Conservation (phyloP, 805 yeast species). For the Metschnikowia kofuensis region DNA sequence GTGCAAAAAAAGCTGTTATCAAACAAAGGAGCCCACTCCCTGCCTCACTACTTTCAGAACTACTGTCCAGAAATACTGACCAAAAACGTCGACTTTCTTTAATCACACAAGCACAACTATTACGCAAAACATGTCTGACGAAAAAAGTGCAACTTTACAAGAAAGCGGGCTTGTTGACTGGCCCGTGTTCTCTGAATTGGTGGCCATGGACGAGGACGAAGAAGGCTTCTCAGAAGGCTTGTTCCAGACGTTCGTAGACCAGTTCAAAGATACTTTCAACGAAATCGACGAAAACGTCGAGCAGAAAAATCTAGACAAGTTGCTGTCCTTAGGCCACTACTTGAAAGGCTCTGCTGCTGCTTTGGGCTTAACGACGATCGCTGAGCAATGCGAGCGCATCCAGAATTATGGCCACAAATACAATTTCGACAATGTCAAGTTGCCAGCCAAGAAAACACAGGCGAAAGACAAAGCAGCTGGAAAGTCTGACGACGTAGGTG, state of each 20-base stretch:
- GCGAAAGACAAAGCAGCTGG: conserved; percentile 14
- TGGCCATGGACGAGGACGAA: conserved; percentile 95
- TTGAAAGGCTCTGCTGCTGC: conserved; percentile 96
- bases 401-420: conserved; percentile 77
- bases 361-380: conserved; percentile 77
- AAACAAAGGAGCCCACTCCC: too few species aligned
- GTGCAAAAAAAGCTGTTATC: too few species aligned
- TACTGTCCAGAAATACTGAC: too few species aligned
- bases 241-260: conserved; percentile 83
- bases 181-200: conserved; percentile 81
- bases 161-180: conserved; percentile 75
- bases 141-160: conserved; percentile 29
- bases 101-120: neutral
- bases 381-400: conserved; percentile 86
- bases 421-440: conserved; percentile 36
- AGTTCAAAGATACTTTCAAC: conserved; percentile 75
- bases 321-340: conserved; percentile 84
- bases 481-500: conserved; percentile 9
- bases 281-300: conserved; percentile 62
- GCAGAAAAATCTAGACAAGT: conserved; percentile 47
- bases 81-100: neutral
- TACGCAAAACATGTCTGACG: conserved; percentile 10
- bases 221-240: conserved; percentile 82
- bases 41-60: too few species aligned
- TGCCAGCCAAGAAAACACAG: neutral